Evolutionary conservation across 257 asterid genomes (phyloP).

Genomic region (Gentiana dahurica): DNA sequence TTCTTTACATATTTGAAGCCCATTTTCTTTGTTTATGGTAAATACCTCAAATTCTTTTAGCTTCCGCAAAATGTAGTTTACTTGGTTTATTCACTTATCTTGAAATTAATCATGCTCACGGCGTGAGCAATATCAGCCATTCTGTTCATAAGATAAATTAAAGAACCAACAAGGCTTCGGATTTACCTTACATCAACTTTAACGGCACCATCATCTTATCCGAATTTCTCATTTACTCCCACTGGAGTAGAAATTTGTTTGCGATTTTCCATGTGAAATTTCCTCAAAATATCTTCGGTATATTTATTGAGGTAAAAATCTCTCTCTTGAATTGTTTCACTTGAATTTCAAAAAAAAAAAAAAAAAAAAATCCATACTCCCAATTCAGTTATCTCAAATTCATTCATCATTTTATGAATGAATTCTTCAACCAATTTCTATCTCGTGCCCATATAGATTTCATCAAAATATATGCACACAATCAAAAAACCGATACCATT

Average conservation of each 20-base stretch:
- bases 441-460: neutral
- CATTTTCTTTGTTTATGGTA: neutral
- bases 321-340: neutral
- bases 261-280: slow-evolving; percentile 1
- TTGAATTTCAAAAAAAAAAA: neutral
- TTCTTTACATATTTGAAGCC: neutral
- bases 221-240: neutral
- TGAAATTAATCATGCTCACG: neutral
- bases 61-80: neutral
- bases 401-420: neutral
- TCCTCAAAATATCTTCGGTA: neutral
- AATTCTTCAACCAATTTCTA: neutral
- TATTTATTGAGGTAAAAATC: slow-evolving; percentile 1
- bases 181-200: neutral
- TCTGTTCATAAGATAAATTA: neutral
- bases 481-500: slow-evolving; percentile 1
- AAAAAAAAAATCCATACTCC: neutral
- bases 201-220: neutral
- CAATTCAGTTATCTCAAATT: neutral
- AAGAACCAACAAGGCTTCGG: neutral
- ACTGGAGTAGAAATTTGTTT: neutral
- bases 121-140: neutral
- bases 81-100: slow-evolving; percentile 3
- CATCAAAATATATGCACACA: slow-evolving; percentile 3
- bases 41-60: neutral